Evolutionary conservation across 352 stramenopile genomes (phyloP), one percentile per base, ranked within the genome.

Genomic region (Phytophthora fragariaefolia): DNA sequence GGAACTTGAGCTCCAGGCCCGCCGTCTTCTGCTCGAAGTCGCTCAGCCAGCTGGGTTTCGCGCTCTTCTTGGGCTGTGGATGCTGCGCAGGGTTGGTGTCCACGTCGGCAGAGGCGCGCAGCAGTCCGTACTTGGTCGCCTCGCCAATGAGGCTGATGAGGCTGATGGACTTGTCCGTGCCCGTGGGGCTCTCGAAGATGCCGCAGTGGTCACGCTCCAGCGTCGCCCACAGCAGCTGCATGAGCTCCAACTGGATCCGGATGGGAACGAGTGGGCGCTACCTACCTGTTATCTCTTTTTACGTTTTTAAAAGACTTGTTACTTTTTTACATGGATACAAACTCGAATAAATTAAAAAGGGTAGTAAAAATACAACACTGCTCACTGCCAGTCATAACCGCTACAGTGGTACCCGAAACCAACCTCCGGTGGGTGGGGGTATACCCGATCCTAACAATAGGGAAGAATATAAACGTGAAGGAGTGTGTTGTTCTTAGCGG

Each of bases 101-200:
- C 24, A 2, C 26, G 34, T 56, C 36, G 49, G n/a, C 34, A 71
- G 40, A 26, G 40, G 20, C 28, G 69, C 74, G 48, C 12, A 83
- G 60, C 23, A 96, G 72, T 57, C 90, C 91, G 42, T 80, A 86
- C 58, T 85, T 82, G 61, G 94, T 89, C 15, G 87, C 92, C 59
- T 93, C 73, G 40, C 82, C 77, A 4, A 70, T 59, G 4, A 97
- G 72, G 59, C 92, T 97, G 56, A 98, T 97, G 15, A 98, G 77
- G 63, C 89, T 97, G 53, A 98, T 89, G 12, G 90, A 97, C 63
- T 98, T 98, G 52, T 92, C 93, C 24, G 92, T 98, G 23, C 93
- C 93, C 1, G 93, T 98, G 10, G 93, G 93, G 54, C 90, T 97
- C 72, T 98, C 93, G 42, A 97, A 97, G 65, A 98, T 97, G 53